Evolutionary conservation across 139 green algal species (phyloP), one percentile per base, ranked within the genome.

Genomic region (Auxenochlorella protothecoides): DNA sequence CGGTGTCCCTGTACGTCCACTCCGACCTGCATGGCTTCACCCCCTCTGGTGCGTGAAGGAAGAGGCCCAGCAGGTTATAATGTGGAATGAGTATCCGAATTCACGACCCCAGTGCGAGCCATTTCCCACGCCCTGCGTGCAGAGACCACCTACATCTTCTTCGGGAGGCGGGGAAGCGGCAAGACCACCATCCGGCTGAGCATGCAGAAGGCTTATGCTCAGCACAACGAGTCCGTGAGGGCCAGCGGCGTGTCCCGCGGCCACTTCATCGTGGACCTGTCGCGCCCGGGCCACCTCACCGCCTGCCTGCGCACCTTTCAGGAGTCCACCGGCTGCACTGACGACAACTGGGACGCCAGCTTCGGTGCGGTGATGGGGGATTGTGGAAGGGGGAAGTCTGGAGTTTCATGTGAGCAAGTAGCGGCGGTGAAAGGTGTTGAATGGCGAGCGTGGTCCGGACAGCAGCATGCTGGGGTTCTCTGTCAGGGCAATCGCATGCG

Each of bases 181-280:
- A 96, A 96, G 74, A 96, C 91, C 55, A 96, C 91, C 16, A 93
- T 96, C 60, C 75, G 89, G n/a, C 55, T 88, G 79, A 84, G 89
- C 83, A 90, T 94, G 80, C 83, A 91, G 75, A 70, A 78, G 12
- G 85, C 85, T 3, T 94, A 94, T 66, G 62, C 74, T 55, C 61
- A 79, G 5, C 82, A 87, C 78, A 96, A 93, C 71, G 85, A 83
- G 27, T 62, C 75, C 3, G 79, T 76, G 0, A 59, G 76, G 0
- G 80, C 79, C 3, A 57, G 59, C 5, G 81, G 85, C 44, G 68
- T 76, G 54, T 83, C 76, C 53, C 78, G 77, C 11, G 89, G 89
- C 7, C 86, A 94, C 78, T 94, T 93, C 60, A 72, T 94, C n/a
- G 82, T 92, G 0, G 89, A 93, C 74, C 72, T 95, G 6, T 85